Percentiles rank a stretch among this genome's conserved stretches.
Conservation (phyloP, 2,329 filamentous ascomycete species). For the Pleoardoris graminearum region DNA sequence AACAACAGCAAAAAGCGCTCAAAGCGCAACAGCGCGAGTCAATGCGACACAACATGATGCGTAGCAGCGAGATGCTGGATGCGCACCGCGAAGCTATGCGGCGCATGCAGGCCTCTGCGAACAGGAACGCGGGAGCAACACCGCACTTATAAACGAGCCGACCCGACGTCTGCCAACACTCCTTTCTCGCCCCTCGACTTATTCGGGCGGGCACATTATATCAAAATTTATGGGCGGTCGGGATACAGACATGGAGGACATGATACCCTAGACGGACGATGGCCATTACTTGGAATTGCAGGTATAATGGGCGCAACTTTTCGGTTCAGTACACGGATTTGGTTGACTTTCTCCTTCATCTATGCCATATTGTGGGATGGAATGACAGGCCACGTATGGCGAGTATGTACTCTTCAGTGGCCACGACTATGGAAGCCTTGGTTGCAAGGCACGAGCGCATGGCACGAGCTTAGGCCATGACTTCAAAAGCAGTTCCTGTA, state of each 20-base stretch:
- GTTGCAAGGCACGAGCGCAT: neutral
- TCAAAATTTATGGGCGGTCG: neutral
- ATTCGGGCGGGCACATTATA: neutral
- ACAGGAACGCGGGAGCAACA: conserved; percentile 36
- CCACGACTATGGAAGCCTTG: no score
- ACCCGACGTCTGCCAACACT: neutral
- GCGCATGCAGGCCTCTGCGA: conserved; percentile 70
- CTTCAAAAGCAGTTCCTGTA: neutral
- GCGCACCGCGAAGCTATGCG: conserved; percentile 79
- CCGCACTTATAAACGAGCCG: neutral
- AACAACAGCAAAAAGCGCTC: conserved; percentile 60
- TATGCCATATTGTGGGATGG: neutral
- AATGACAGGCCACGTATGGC: neutral
- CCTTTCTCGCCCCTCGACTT: neutral
- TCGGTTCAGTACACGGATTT: neutral
- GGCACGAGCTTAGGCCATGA: conserved; percentile 1
- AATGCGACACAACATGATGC: conserved; percentile 74
- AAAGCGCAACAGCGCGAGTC: conserved; percentile 64
- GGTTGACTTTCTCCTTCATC: neutral
- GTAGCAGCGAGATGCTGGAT: conserved; percentile 72
- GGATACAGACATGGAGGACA: conserved; percentile 1
- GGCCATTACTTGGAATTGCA: neutral
- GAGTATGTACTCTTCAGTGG: no score
- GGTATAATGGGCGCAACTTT: conserved; percentile 3
- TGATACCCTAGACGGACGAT: conserved; percentile 5